Percentiles rank a stretch among this genome's conserved stretches.
Conservation (phyloP, 164 flowering plant species). For the Berberis thunbergii region DNA sequence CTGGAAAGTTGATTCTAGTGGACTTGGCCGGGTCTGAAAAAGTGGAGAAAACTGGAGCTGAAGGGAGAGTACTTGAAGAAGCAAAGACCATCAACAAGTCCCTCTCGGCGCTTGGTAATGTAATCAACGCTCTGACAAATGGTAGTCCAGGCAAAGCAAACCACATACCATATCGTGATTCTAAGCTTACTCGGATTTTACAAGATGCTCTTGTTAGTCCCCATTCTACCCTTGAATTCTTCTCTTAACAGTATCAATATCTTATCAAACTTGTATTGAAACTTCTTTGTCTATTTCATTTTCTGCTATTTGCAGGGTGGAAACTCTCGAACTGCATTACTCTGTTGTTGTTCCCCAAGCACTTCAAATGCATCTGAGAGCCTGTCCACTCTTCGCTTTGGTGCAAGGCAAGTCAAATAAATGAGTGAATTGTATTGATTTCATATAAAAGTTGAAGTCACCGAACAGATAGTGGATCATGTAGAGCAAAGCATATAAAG, state of each 20-base stretch:
- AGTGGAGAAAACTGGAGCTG: conserved; percentile 85
- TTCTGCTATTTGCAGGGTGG: conserved; percentile 49
- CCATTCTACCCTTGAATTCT: not conserved
- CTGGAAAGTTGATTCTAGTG: conserved; percentile 70
- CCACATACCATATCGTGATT: conserved; percentile 84
- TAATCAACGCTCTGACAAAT: conserved; percentile 66
- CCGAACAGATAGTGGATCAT: not conserved
- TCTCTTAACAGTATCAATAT: not conserved
- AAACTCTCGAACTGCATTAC: conserved; percentile 60
- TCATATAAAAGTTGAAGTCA: not conserved
- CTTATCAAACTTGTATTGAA: not conserved
- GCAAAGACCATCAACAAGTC: conserved; percentile 90
- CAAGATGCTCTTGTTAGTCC: conserved; percentile 72
- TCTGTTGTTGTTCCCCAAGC: conserved; percentile 92
- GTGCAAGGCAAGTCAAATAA: conserved; percentile 45
- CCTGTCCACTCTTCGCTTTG: conserved; percentile 84
- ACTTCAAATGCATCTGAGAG: conserved; percentile 63
- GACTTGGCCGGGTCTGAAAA: conserved; percentile 96
- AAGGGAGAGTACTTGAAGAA: conserved; percentile 87
- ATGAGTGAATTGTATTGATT: not conserved
- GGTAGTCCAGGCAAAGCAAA: conserved; percentile 41
- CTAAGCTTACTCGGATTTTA: conserved; percentile 76
- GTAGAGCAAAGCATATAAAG: conserved; percentile 82
- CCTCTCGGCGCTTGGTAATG: conserved; percentile 82
- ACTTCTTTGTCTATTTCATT: not conserved